phyloP scores from a whole-genome alignment of 139 green algal species.

The Volvox reticuliferus region DNA sequence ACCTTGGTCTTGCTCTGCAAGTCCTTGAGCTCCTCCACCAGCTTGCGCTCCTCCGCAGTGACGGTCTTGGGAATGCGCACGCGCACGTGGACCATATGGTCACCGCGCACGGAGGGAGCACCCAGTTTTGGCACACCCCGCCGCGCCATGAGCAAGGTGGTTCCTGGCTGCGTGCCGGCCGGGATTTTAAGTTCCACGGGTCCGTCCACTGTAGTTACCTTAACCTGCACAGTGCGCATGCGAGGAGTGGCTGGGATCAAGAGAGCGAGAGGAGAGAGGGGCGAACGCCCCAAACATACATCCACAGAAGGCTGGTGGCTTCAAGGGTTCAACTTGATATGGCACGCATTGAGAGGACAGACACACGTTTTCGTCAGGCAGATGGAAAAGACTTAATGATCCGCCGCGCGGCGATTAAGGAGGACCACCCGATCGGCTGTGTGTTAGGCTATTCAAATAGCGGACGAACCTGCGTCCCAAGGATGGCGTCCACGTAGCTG shows the following conservation, averaged over 20 bases:
- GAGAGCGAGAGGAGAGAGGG: neutral
- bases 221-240: conserved; percentile 57
- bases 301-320: too few species aligned
- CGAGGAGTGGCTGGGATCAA: neutral
- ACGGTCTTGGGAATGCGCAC: conserved; percentile 95
- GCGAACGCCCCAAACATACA: neutral
- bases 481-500: conserved; percentile 91
- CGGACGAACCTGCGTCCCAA: conserved; percentile 86
- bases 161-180: conserved; percentile 95
- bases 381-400: too few species aligned
- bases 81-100: conserved; percentile 92
- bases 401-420: too few species aligned
- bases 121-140: conserved; percentile 93
- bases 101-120: conserved; percentile 77
- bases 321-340: too few species aligned
- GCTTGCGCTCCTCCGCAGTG: conserved; percentile 85
- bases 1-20: conserved; percentile 68
- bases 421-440: too few species aligned
- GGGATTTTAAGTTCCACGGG: conserved; percentile 98
- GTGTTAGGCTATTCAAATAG: too few species aligned
- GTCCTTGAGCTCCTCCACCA: conserved; percentile 93
- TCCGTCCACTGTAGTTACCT: conserved; percentile 93
- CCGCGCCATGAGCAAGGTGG: conserved; percentile 98
- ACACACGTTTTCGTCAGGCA: too few species aligned
- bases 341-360: too few species aligned